Base-by-base conservation (phyloP, 345 rosid genomes). In the Raphanus raphanistrum region DNA sequence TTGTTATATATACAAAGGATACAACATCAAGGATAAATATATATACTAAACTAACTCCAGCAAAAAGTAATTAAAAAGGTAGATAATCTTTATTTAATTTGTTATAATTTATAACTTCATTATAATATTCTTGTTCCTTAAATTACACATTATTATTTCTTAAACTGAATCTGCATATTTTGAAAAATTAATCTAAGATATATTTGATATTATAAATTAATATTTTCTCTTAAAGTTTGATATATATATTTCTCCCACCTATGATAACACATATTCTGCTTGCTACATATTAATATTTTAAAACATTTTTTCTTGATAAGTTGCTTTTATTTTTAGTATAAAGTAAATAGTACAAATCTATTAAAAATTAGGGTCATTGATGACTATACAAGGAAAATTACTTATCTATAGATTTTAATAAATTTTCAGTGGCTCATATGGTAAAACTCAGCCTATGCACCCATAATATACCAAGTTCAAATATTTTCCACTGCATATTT, bases 1-100 rank as follows among this genome's bases (percentile, higher is more conserved):
- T 74, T 61, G 75, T 57, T 59, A 58, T 31, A 58, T 58, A 25
- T 27, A 25, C n/a, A 11, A 25, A 28, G 63, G 54, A 45, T 45
- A 45, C 54, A 45, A 45, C 54, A 45, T 45, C 54, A 45, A 13
- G 54, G 6, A 4, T 45, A 13, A 43, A 45, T 13, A 45, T 45
- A 45, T 45, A 45, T 13, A 45, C 54, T 45, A 13, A 45, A 45
- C 0, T 12, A 45, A 4, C 16, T 5, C 54, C 54, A 45, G 13
- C 54, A 45, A 16, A 45, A 45, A 13, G 54, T 45, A 45, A 45
- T 45, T 45, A 45, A 45, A 45, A 45, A 12, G 16, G 54, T 45
- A 13, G n/a, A 45, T 45, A 45, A 45, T 45, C 54, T 45, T 3
- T 41, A 41, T 41, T 9, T 41, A 3, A 41, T 41, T 45, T 45